Percentiles rank a stretch among this genome's conserved stretches.
phyloP scores from a whole-genome alignment of 2,329 filamentous ascomycete species.

The Aureobasidium sp. region DNA sequence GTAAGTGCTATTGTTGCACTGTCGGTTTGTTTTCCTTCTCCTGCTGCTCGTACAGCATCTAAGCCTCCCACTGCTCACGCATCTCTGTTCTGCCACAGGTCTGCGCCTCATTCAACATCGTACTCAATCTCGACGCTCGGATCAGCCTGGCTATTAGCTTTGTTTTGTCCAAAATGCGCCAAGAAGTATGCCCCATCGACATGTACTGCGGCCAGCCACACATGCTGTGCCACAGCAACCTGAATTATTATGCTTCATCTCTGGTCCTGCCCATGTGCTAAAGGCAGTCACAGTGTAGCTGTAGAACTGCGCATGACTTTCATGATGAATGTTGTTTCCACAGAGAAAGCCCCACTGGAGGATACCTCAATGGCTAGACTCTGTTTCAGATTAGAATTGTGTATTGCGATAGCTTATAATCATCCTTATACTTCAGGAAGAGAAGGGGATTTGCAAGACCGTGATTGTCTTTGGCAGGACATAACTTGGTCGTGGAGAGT shows the following conservation, averaged over 20 bases:
- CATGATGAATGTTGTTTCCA: too few relatives aligned
- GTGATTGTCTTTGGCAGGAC: too few relatives aligned
- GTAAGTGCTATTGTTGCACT: neutral
- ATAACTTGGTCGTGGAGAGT: neutral
- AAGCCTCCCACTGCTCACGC: neutral
- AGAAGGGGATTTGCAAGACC: too few relatives aligned
- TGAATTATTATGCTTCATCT: neutral
- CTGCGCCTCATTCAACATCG: conserved; percentile 9
- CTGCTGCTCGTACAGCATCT: neutral
- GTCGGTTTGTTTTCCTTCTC: neutral
- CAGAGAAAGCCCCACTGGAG: too few relatives aligned
- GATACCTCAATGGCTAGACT: too few relatives aligned
- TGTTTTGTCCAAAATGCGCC: conserved; percentile 8
- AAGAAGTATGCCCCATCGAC: neutral
- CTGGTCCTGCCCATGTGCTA: neutral
- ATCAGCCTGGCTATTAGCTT: conserved; percentile 5
- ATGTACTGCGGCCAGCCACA: neutral
- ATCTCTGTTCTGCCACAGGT: neutral
- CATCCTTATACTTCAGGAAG: too few relatives aligned
- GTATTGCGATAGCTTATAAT: too few relatives aligned
- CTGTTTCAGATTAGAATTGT: too few relatives aligned
- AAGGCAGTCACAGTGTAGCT: too few relatives aligned
- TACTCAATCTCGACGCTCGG: neutral
- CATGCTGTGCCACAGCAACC: conserved; percentile 8
- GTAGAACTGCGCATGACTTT: too few relatives aligned